Conservation (phyloP, 371 early-diverging fungal species). For the Choanephora cucurbitarum region DNA sequence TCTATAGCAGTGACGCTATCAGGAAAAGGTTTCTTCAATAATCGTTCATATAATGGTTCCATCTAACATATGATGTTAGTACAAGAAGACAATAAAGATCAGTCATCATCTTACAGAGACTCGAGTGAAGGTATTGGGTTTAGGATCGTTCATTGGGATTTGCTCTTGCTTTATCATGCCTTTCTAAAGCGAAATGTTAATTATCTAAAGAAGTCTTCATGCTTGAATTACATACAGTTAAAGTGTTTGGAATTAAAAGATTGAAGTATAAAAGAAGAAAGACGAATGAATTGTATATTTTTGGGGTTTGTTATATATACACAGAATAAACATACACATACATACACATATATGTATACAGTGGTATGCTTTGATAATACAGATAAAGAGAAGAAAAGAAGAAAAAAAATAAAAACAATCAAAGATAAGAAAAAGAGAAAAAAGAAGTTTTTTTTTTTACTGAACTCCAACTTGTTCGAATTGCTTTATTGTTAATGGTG, state of each 20-base stretch:
- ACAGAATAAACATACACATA: conserved; percentile 4
- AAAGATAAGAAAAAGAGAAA: conserved; percentile 6
- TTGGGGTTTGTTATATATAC: background rate
- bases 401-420: conserved; percentile 4
- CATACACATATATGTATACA: background rate
- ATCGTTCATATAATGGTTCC: conserved; percentile 42
- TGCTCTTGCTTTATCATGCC: conserved; percentile 20
- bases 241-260: background rate
- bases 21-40: conserved; percentile 34
- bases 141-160: conserved; percentile 11
- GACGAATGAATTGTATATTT: conserved; percentile 1
- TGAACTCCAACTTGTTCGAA: conserved; percentile 2
- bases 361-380: background rate
- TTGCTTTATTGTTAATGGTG: background rate
- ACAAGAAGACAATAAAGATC: too few relatives aligned
- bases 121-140: conserved; percentile 16
- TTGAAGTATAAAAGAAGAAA: conserved; percentile 7
- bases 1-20: conserved; percentile 42
- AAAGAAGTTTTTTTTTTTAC: background rate
- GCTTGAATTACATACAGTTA: background rate
- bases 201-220: background rate
- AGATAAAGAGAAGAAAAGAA: conserved; percentile 6
- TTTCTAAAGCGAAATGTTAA: background rate
- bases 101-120: conserved; percentile 30
- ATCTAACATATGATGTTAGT: conserved; percentile 25